phyloP scores from a whole-genome alignment of 2,329 filamentous ascomycete genomes.

The Colletotrichum sp. region DNA sequence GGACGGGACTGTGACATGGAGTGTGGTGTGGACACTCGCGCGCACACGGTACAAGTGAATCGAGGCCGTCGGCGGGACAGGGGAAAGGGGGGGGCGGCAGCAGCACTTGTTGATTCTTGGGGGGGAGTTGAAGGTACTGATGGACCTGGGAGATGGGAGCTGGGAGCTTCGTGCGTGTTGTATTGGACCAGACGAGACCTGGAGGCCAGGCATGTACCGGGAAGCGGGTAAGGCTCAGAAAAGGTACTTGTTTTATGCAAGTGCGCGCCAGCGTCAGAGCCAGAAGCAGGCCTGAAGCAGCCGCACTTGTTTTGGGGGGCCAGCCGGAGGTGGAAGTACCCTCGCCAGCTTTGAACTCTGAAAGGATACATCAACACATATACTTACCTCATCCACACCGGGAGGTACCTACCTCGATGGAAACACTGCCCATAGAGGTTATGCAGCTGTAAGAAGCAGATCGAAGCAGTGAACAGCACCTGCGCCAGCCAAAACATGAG shows the following conservation, averaged over 20 bases:
- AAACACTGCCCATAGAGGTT: not conserved
- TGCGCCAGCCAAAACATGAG: not conserved
- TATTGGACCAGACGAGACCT: constrained; percentile 4
- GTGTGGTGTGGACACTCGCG: not conserved
- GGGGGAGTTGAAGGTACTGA: not conserved
- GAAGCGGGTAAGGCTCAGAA: not conserved
- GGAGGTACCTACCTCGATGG: not conserved
- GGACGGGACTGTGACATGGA: constrained; percentile 7
- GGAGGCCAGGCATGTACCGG: not conserved
- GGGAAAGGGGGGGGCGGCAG: not conserved
- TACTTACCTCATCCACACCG: not conserved
- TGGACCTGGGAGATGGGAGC: not conserved
- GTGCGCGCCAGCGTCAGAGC: not conserved
- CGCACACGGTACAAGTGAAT: constrained; percentile 4
- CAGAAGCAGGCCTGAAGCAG: not conserved
- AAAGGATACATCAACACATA: not conserved
- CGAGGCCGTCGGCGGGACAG: not conserved
- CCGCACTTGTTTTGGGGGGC: not conserved
- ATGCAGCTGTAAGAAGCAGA: not conserved
- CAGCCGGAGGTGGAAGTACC: not conserved
- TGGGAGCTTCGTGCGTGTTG: not conserved
- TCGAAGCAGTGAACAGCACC: not conserved
- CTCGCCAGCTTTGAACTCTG: not conserved
- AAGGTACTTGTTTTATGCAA: not conserved
- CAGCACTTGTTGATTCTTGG: not conserved